These are phyloP conservation scores for Dipteronia sinensis DNA, from an alignment of 345 rosid species.

Conservation along the genomic window DNA sequence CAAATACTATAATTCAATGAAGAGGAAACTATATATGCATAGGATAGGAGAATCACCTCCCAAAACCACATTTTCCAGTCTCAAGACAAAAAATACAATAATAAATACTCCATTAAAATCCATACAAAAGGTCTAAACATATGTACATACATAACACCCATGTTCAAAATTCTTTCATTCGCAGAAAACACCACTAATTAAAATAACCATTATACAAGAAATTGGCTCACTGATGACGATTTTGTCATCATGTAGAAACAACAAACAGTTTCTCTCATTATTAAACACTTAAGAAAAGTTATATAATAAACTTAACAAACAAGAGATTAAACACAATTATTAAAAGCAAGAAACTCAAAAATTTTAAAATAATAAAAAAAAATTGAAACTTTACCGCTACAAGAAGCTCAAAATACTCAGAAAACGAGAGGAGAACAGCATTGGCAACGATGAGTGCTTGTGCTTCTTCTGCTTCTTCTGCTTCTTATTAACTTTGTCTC, in stretches of 20 bases:
- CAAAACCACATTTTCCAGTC: background rate
- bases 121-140: background rate
- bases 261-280: background rate
- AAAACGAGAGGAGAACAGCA: slow-evolving; percentile 7
- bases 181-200: background rate
- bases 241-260: too few relatives aligned
- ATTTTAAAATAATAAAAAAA: background rate
- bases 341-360: background rate
- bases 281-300: background rate
- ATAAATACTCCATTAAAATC: background rate
- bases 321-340: background rate
- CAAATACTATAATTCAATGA: slow-evolving; percentile 1
- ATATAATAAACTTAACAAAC: background rate
- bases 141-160: background rate
- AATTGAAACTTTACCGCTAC: background rate
- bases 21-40: background rate
- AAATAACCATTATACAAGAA: background rate
- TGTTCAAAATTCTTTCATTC: background rate
- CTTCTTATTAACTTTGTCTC: background rate
- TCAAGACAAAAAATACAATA: background rate
- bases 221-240: background rate
- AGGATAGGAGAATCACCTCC: background rate
- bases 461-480: background rate
- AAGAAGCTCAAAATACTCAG: background rate
- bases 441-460: background rate